Conservation (phyloP, 306 rosid species). For the Aeschynomene evenia region DNA sequence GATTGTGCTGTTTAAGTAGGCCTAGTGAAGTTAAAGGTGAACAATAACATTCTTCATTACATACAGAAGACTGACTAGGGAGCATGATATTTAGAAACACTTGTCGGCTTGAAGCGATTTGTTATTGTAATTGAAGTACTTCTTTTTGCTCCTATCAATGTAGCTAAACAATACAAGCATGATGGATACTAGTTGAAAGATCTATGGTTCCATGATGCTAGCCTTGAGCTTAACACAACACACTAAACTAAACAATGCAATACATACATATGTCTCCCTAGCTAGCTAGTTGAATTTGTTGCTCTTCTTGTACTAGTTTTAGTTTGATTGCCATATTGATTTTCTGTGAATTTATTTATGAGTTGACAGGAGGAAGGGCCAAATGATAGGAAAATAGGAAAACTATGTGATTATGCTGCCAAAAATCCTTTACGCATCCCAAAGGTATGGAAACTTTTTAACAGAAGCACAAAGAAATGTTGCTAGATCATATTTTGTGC, state of each 20-base stretch:
- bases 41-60: neutral
- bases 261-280: neutral
- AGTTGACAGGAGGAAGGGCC: constrained; percentile 79
- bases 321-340: neutral
- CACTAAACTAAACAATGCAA: neutral
- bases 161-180: constrained; percentile 15
- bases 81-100: neutral
- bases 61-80: constrained; percentile 6
- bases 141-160: neutral
- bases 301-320: neutral
- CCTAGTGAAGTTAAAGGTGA: constrained; percentile 23
- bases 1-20: constrained; percentile 20
- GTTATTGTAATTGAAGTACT: constrained; percentile 1
- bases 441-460: constrained; percentile 54
- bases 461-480: neutral
- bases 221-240: neutral
- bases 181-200: constrained; percentile 6
- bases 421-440: constrained; percentile 96
- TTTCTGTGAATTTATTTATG: constrained; percentile 24
- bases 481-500: neutral
- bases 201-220: neutral
- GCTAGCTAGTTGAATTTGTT: neutral
- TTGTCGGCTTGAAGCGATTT: neutral
- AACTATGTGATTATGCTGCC: constrained; percentile 83
- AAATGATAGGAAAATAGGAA: constrained; percentile 88